Evolutionary conservation across 2,329 filamentous ascomycete genomes (phyloP).

Genomic region (Neocatenulostroma microsporum): DNA sequence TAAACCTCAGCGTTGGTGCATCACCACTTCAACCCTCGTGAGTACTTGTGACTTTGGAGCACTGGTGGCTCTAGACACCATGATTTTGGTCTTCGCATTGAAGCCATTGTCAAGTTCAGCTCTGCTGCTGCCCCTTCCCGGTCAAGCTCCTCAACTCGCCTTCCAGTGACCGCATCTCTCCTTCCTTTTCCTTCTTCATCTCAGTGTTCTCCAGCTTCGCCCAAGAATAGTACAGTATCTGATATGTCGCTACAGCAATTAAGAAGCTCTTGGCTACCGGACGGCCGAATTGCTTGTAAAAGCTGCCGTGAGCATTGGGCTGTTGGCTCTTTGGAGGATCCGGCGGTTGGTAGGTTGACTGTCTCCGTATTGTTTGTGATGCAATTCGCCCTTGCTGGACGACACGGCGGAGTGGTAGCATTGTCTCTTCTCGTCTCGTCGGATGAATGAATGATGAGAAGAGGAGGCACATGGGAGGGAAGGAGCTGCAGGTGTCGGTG

Average conservation of each 20-base stretch:
- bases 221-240: slow-evolving; percentile 69
- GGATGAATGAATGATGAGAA: not conserved
- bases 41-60: no score
- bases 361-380: not conserved
- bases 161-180: slow-evolving; percentile 18
- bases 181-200: slow-evolving; percentile 50
- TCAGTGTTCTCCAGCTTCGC: slow-evolving; percentile 66
- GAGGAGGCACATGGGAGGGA: not conserved
- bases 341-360: slow-evolving; percentile 18
- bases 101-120: no score
- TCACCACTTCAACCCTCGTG: no score
- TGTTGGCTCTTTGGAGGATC: slow-evolving; percentile 7
- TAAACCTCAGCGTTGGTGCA: no score
- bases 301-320: slow-evolving; percentile 39
- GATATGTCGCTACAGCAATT: slow-evolving; percentile 69
- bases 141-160: slow-evolving; percentile 19
- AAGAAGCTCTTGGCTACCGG: slow-evolving; percentile 68
- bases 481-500: not conserved
- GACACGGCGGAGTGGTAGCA: not conserved
- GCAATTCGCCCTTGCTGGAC: not conserved
- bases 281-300: slow-evolving; percentile 67
- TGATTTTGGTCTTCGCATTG: no score
- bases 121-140: slow-evolving; percentile 7
- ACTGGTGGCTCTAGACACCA: no score
- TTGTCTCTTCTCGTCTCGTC: not conserved